phyloP scores from a whole-genome alignment of 495 filamentous ascomycete genomes.

The Penicillium robsamsonii region DNA sequence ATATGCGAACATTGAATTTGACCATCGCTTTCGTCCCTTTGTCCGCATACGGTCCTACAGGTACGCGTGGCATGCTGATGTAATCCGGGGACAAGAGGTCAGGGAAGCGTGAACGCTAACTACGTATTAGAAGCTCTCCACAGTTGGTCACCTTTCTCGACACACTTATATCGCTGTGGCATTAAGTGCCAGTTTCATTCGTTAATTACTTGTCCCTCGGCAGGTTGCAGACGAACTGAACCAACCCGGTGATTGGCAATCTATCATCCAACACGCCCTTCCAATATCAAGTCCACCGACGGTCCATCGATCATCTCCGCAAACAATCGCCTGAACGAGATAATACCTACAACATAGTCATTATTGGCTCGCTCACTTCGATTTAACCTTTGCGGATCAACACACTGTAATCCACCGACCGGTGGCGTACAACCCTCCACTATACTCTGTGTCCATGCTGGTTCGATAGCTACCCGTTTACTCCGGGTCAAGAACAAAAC shows the following conservation, averaged over 20 bases:
- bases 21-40: background rate
- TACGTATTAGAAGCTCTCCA: background rate
- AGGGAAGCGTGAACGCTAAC: background rate
- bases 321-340: background rate
- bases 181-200: slow-evolving; percentile 61
- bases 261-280: background rate
- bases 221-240: background rate
- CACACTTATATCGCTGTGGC: slow-evolving; percentile 31
- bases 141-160: slow-evolving; percentile 7
- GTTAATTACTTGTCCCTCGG: slow-evolving; percentile 32
- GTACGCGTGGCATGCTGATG: background rate
- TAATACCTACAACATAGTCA: background rate
- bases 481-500: slow-evolving; percentile 20
- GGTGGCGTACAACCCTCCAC: slow-evolving; percentile 1
- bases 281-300: background rate
- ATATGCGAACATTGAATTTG: background rate
- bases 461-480: slow-evolving; percentile 15
- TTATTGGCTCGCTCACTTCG: background rate
- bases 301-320: background rate
- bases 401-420: slow-evolving; percentile 15
- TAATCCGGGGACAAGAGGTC: slow-evolving; percentile 1
- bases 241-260: background rate
- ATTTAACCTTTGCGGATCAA: slow-evolving; percentile 17
- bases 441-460: slow-evolving; percentile 22
- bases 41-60: background rate